Evolutionary conservation across 495 filamentous ascomycete genomes (phyloP).

Genomic region (Peziza echinospora): DNA sequence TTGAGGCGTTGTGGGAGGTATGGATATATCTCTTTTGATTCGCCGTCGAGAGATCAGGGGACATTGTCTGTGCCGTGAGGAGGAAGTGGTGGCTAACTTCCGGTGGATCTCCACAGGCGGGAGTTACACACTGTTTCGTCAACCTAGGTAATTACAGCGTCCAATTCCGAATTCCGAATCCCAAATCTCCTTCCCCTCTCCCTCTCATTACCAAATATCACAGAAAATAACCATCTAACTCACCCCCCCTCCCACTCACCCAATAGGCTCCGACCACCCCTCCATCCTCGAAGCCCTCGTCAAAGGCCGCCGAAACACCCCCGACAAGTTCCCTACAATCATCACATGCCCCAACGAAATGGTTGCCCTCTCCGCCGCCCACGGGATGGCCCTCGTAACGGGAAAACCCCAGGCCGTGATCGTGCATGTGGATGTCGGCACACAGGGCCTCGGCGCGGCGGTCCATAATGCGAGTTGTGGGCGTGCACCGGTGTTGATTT

Average conservation of each 20-base stretch:
- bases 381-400: slow-evolving; percentile 78
- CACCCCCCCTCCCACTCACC: too few relatives aligned
- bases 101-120: slow-evolving; percentile 26
- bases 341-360: slow-evolving; percentile 97
- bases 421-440: slow-evolving; percentile 90
- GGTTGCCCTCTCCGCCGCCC: slow-evolving; percentile 93
- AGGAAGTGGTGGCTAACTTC: too few relatives aligned
- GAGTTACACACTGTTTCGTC: slow-evolving; percentile 75
- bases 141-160: slow-evolving; percentile 51
- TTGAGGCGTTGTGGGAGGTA: slow-evolving; percentile 76
- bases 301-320: slow-evolving; percentile 46
- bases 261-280: slow-evolving; percentile 83
- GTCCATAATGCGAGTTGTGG: slow-evolving; percentile 82
- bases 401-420: slow-evolving; percentile 77
- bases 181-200: too few relatives aligned
- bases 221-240: not conserved
- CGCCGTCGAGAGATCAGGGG: too few relatives aligned
- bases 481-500: slow-evolving; percentile 69
- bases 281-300: slow-evolving; percentile 86
- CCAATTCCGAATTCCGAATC: too few relatives aligned
- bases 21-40: too few relatives aligned
- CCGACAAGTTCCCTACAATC: slow-evolving; percentile 55
- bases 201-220: too few relatives aligned
- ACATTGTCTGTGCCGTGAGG: too few relatives aligned
- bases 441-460: slow-evolving; percentile 73